Evolutionary conservation across 2,329 filamentous ascomycete species (phyloP).

Genomic region (Pestalotiopsis fici): DNA sequence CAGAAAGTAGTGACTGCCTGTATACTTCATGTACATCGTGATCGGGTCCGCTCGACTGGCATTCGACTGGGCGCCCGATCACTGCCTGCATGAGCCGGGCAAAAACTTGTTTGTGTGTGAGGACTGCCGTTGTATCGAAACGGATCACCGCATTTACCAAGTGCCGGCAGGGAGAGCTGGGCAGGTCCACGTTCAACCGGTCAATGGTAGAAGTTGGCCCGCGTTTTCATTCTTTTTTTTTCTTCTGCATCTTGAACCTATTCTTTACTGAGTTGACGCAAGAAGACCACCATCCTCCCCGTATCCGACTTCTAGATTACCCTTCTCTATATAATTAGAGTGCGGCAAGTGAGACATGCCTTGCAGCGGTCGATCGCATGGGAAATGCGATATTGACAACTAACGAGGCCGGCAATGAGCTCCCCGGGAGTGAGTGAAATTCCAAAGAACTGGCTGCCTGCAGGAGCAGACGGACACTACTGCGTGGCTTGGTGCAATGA

Average conservation of each 20-base stretch:
- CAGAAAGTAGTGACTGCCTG: too few relatives aligned
- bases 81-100: background rate
- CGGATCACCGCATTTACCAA: background rate
- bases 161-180: background rate
- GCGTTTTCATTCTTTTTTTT: background rate
- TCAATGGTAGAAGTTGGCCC: background rate
- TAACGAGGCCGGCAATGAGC: background rate
- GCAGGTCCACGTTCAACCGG: background rate
- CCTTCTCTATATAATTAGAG: too few relatives aligned
- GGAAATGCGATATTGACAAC: background rate
- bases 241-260: background rate
- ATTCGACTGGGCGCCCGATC: background rate
- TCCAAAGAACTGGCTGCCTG: background rate
- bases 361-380: background rate
- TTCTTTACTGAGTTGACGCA: too few relatives aligned
- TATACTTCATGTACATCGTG: background rate
- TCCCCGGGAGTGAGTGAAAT: background rate
- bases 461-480: background rate
- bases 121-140: background rate
- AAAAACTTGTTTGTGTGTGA: background rate
- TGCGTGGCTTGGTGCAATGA: background rate
- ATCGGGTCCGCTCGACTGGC: background rate
- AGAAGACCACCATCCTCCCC: too few relatives aligned
- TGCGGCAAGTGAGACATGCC: background rate
- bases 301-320: too few relatives aligned